Percentiles rank a stretch among this genome's conserved stretches.
Evolutionary conservation across 805 yeast species (phyloP).

Genomic region (Saccharomycopsis fodiens): DNA sequence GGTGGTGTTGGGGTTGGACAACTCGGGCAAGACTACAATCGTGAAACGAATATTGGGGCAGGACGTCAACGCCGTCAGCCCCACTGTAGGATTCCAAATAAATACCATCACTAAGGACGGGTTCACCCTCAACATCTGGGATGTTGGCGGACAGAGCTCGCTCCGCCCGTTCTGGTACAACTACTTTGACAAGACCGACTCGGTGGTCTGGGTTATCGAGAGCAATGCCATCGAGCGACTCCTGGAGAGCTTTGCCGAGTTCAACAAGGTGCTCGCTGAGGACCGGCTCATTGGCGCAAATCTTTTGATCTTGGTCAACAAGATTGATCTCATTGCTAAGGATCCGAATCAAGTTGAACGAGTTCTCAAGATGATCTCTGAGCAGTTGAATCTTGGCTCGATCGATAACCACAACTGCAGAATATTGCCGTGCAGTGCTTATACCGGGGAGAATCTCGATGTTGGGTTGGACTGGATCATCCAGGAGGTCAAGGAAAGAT

Average conservation of each 20-base stretch:
- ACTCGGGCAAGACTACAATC: conserved; percentile 86
- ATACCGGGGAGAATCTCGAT: conserved; percentile 34
- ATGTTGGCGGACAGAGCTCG: conserved; percentile 84
- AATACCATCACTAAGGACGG: conserved; percentile 41
- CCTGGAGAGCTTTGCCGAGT: conserved; percentile 56
- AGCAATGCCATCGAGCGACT: conserved; percentile 51
- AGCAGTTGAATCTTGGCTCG: conserved; percentile 27
- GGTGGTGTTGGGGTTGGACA: conserved; percentile 77
- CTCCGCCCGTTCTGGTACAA: conserved; percentile 89
- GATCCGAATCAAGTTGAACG: conserved; percentile 16
- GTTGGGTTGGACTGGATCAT: conserved; percentile 38
- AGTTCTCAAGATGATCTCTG: conserved; percentile 2
- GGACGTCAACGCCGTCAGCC: conserved; percentile 53
- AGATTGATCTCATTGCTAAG: conserved; percentile 49
- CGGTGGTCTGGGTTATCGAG: conserved; percentile 83
- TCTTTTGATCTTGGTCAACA: conserved; percentile 65
- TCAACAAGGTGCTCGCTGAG: conserved; percentile 53
- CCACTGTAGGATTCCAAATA: conserved; percentile 88
- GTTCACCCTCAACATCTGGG: conserved; percentile 63
- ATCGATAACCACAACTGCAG: conserved; percentile 35
- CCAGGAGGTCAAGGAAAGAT: conserved; percentile 32
- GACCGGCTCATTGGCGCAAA: conserved; percentile 65
- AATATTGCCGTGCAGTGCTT: conserved; percentile 42
- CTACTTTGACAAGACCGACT: conserved; percentile 77
- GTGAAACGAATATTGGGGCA: conserved; percentile 49